A percentile compares a stretch with the other conserved stretches of the same genome.
Evolutionary conservation across 352 stramenopile species (phyloP).

Genomic region (Phytophthora colocasiae): DNA sequence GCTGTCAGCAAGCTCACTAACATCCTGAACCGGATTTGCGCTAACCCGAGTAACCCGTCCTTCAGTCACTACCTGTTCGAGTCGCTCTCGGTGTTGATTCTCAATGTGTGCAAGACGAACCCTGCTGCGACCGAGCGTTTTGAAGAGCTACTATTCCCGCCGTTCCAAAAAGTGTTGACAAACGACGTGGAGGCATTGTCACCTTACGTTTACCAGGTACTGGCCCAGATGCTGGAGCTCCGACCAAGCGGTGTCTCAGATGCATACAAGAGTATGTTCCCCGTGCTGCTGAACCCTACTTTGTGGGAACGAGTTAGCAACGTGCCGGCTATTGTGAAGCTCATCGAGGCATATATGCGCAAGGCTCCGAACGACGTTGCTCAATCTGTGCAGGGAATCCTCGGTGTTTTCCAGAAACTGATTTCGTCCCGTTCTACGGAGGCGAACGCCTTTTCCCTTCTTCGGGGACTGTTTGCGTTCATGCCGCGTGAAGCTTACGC

Average conservation of each 20-base stretch:
- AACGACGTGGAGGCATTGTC: conserved; percentile 95
- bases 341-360: conserved; percentile 97
- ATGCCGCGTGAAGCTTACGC: conserved; percentile 82
- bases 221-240: conserved; percentile 98
- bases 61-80: conserved; percentile 99
- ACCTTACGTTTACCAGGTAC: conserved; percentile 99
- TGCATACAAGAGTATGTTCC: conserved; percentile 97
- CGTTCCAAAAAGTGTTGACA: conserved; percentile 97
- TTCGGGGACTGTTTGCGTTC: conserved; percentile 91
- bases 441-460: conserved; percentile 93
- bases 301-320: conserved; percentile 98
- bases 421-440: conserved; percentile 95
- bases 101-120: conserved; percentile 92
- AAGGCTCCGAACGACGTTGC: conserved; percentile 93
- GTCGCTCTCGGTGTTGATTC: conserved; percentile 96
- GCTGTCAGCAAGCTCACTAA: conserved; percentile 96
- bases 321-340: conserved; percentile 95
- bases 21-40: conserved; percentile 94
- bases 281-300: conserved; percentile 92
- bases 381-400: conserved; percentile 80
- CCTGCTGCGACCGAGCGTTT: conserved; percentile 87
- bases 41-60: conserved; percentile 98
- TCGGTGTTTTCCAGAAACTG: conserved; percentile 99
- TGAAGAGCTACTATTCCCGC: conserved; percentile 96
- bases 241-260: conserved; percentile 85